Conservation (phyloP, 176 grass and related monocot genomes). For the Themeda triandra region DNA sequence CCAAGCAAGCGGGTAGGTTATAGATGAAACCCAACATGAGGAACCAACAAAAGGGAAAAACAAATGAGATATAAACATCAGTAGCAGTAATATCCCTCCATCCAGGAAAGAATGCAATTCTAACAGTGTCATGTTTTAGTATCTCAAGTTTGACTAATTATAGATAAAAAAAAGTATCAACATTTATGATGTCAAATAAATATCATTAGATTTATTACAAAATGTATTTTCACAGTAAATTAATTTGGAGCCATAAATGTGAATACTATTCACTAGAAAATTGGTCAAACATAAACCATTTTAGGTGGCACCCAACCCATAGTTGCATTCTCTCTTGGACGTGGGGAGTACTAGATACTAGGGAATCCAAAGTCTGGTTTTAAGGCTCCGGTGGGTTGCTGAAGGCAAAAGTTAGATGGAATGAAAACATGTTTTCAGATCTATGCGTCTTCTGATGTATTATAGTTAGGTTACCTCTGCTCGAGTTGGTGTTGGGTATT, state of each 20-base stretch:
- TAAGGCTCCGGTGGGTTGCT: background rate
- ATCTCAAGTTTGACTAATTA: too few species aligned
- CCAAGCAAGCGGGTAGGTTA: background rate
- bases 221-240: too few species aligned
- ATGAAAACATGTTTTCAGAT: background rate
- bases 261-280: too few species aligned
- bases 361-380: background rate
- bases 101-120: too few species aligned
- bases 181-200: too few species aligned
- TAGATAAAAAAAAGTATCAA: too few species aligned
- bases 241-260: too few species aligned
- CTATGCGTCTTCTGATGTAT: background rate
- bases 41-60: background rate
- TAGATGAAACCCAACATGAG: background rate
- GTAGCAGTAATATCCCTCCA: background rate
- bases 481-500: slow-evolving; percentile 68
- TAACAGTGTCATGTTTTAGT: too few species aligned
- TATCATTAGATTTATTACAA: too few species aligned
- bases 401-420: background rate
- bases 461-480: slow-evolving; percentile 53
- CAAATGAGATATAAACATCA: background rate
- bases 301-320: too few species aligned
- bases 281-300: too few species aligned
- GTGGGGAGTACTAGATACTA: background rate
- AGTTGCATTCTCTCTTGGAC: too few species aligned